Percentiles rank a stretch among this genome's conserved stretches.
Evolutionary conservation across 352 stramenopile genomes (phyloP).

Genomic region (Discostella stelligera): DNA sequence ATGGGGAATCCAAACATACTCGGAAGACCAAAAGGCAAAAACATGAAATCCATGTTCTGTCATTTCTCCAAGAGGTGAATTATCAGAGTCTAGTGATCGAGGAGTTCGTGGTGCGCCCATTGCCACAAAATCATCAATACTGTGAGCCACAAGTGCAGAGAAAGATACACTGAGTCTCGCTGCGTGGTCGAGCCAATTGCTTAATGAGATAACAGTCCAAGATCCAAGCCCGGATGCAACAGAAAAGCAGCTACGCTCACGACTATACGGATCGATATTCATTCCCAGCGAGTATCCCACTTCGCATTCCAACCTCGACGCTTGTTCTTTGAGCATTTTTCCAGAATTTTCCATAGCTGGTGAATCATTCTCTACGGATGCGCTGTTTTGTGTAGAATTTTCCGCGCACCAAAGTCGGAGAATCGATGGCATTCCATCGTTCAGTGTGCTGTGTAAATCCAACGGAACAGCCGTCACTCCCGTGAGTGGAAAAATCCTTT

Average conservation of each 20-base stretch:
- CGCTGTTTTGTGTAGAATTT: conserved; percentile 23
- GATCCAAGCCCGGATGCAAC: conserved; percentile 71
- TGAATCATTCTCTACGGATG: neutral
- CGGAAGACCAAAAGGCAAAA: conserved; percentile 78
- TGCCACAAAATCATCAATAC: conserved; percentile 48
- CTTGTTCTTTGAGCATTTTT: conserved; percentile 60
- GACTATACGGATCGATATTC: conserved; percentile 56
- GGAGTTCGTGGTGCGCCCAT: conserved; percentile 20
- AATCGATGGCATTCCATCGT: conserved; percentile 69
- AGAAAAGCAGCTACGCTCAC: conserved; percentile 73
- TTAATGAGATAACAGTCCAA: conserved; percentile 74
- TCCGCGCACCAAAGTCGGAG: conserved; percentile 77
- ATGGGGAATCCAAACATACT: conserved; percentile 74
- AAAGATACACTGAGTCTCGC: conserved; percentile 51
- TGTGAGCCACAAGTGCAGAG: conserved; percentile 43
- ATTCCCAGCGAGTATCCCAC: conserved; percentile 35
- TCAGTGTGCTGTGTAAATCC: conserved; percentile 73
- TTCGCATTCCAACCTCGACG: conserved; percentile 52
- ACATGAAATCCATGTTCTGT: conserved; percentile 71
- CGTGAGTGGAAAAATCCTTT: conserved; percentile 77
- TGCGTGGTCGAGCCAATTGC: conserved; percentile 46
- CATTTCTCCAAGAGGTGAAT: conserved; percentile 26
- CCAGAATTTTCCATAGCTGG: conserved; percentile 30
- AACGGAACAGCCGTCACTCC: conserved; percentile 73
- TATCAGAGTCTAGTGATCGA: conserved; percentile 1